Conservation (phyloP, 129 eudicot genomes). For the Pulicaria dysenterica region DNA sequence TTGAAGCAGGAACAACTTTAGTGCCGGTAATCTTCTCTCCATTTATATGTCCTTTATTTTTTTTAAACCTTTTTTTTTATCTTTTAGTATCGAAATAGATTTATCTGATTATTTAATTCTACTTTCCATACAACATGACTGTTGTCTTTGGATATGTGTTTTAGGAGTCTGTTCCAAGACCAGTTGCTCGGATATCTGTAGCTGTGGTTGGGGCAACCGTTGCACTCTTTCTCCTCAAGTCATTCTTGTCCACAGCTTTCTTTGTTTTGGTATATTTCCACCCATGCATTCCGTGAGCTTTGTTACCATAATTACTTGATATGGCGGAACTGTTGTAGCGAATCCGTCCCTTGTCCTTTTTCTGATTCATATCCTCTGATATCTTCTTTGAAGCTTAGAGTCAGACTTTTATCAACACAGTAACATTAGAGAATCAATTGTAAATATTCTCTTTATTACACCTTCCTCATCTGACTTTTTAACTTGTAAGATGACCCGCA, state of each 20-base stretch:
- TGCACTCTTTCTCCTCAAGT: constrained; percentile 67
- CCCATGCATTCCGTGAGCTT: background rate
- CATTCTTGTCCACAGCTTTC: constrained; percentile 73
- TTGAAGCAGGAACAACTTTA: constrained; percentile 85
- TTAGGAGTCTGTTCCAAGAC: constrained; percentile 81
- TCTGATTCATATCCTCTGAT: too few relatives aligned
- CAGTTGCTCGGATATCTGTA: constrained; percentile 79
- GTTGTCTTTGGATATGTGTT: background rate
- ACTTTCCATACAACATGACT: background rate
- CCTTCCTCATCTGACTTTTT: too few relatives aligned
- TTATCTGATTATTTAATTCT: constrained; percentile 4
- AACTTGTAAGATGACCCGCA: too few relatives aligned
- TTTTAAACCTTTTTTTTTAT: too few relatives aligned
- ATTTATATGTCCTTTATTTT: background rate
- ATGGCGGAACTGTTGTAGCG: too few relatives aligned
- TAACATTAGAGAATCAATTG: too few relatives aligned
- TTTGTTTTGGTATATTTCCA: constrained; percentile 59
- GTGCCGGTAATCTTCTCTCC: constrained; percentile 63
- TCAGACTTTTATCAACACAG: too few relatives aligned
- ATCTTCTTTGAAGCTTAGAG: too few relatives aligned
- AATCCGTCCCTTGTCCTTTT: too few relatives aligned
- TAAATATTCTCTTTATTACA: too few relatives aligned
- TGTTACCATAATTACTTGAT: background rate
- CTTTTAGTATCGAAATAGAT: background rate
- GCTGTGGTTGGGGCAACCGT: constrained; percentile 51